phyloP scores from a whole-genome alignment of 352 stramenopile genomes.

The Albugo laibachii region DNA sequence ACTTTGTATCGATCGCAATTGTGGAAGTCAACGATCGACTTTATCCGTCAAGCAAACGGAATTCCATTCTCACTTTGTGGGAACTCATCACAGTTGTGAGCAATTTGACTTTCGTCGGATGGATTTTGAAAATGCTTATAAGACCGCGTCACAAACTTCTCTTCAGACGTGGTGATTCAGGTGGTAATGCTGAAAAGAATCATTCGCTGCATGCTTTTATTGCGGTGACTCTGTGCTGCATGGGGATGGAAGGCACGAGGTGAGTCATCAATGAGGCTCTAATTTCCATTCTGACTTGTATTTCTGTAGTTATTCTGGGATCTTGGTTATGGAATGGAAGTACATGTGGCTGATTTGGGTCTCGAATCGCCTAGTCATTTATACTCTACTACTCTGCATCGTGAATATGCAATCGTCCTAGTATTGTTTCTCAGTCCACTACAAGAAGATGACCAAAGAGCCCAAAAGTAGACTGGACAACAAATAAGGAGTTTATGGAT shows the following conservation, averaged over 20 bases:
- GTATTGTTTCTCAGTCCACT: no score
- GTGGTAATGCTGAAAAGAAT: constrained; percentile 42
- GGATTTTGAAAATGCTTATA: constrained; percentile 65
- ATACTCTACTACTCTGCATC: not conserved
- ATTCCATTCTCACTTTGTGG: constrained; percentile 34
- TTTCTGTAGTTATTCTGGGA: constrained; percentile 37
- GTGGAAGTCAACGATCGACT: constrained; percentile 64
- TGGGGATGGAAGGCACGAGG: constrained; percentile 57
- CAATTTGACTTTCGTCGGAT: constrained; percentile 61
- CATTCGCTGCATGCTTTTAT: constrained; percentile 39
- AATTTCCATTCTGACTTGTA: not conserved
- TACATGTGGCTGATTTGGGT: constrained; percentile 66
- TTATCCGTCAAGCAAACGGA: constrained; percentile 49
- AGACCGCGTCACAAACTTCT: constrained; percentile 54
- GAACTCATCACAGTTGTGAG: constrained; percentile 51
- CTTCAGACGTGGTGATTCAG: constrained; percentile 6
- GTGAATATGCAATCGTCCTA: not conserved
- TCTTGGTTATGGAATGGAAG: constrained; percentile 33
- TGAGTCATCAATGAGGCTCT: constrained; percentile 14
- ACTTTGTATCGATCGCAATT: constrained; percentile 55
- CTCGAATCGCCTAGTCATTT: constrained; percentile 45
- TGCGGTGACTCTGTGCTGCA: constrained; percentile 45
- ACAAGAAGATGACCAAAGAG: no score
- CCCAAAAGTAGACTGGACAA: no score
- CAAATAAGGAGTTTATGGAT: no score